Percentiles rank a stretch among this genome's conserved stretches.
Evolutionary conservation across 345 rosid species (phyloP).

Genomic region (Rhodomyrtus tomentosa): DNA sequence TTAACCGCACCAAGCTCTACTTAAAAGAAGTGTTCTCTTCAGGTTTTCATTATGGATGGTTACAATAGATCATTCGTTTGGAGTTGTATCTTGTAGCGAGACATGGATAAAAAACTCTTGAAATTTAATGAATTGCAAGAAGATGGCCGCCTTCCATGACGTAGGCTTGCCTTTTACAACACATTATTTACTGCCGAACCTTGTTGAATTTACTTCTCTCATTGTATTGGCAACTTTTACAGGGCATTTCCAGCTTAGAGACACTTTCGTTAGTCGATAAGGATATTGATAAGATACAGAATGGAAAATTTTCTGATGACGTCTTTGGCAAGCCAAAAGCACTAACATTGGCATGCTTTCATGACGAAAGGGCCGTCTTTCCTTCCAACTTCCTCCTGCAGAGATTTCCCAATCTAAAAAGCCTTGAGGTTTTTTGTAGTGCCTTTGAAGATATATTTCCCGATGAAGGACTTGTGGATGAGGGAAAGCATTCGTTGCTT

Average conservation of each 20-base stretch:
- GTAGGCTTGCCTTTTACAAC: background rate
- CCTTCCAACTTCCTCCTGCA: background rate
- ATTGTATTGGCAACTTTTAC: background rate
- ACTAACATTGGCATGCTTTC: background rate
- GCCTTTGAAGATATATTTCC: background rate
- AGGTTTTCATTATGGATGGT: no score
- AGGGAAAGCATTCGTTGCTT: background rate
- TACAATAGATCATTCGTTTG: no score
- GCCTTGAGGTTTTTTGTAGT: fast-evolving
- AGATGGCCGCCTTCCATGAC: fast-evolving
- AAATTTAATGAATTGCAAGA: no score
- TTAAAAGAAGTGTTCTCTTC: no score
- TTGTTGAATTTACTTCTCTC: background rate
- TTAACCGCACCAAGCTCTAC: no score
- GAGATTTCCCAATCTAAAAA: background rate
- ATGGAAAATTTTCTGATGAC: fast-evolving
- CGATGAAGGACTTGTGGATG: background rate
- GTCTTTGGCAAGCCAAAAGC: background rate
- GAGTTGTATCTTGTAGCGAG: no score
- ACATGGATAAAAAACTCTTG: fast-evolving
- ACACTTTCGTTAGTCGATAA: background rate
- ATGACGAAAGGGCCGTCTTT: background rate
- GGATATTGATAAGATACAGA: fast-evolving
- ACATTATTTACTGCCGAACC: background rate
- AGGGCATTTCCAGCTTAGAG: background rate